Evolutionary conservation across 176 grass and related monocot genomes (phyloP), one percentile per base, ranked within the genome.

Genomic region (Coix lacrymajobi): DNA sequence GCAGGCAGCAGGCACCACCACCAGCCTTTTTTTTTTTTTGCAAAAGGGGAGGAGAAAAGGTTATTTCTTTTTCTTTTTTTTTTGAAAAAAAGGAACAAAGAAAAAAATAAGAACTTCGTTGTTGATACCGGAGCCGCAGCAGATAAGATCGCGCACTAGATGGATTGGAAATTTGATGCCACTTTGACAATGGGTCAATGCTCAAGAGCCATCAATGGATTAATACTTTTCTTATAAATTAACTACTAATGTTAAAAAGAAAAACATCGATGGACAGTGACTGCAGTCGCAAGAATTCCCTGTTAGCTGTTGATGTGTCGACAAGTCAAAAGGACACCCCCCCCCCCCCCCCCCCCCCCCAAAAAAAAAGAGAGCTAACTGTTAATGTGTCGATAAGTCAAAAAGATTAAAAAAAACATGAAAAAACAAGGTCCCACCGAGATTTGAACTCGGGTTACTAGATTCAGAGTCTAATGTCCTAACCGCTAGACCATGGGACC

Each of bases 381-480:
- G 9, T 4, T 8, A 31, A 36, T 66, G 32, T 5, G 64, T 34
- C 48, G 0, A 51, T 17, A 20, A 24, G 36, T 11, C 33, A 22
- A 13, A 4, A 31, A 22, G 17, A 75, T 2, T 11, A 24, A 56
- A 54, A 6, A 19, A 57, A 19, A 0, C 20, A 51, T n/a, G n/a
- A n/a, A n/a, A 48, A 71, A 69, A 7, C 0, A 25, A 91, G 89
- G 85, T 91, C 86, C 89, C 61, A 91, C 89, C 89, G 89, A 91
- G 85, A 91, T 32, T 91, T 91, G 89, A 91, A 91, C 80, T 91
- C 85, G 89, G 89, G 89, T 91, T 91, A 91, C 85, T 88, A 5
- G 89, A 91, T 91, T 91, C 89, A 91, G 89, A 88, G 89, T 91
- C 89, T 5, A 91, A 91, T 91, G 89, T 91, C 89, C 89, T 91